phyloP scores from a whole-genome alignment of 345 rosid genomes.

The Populus nigra region DNA sequence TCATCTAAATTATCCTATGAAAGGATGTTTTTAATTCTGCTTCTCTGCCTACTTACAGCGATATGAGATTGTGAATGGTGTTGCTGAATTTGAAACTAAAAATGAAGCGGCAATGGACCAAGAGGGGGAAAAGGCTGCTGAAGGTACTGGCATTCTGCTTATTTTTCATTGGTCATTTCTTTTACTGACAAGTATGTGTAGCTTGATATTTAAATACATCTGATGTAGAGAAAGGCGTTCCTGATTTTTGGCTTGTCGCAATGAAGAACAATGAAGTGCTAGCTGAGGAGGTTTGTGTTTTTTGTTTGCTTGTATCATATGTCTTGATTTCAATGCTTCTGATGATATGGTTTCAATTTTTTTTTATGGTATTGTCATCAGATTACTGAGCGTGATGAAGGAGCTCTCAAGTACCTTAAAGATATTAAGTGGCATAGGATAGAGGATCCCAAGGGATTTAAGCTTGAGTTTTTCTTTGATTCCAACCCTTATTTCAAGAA shows the following conservation, averaged over 20 bases:
- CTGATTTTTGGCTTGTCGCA: conserved; percentile 89
- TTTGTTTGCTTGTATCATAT: background rate
- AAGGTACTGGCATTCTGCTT: conserved; percentile 43
- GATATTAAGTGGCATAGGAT: conserved; percentile 85
- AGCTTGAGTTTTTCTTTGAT: conserved; percentile 88
- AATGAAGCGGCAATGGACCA: conserved; percentile 47
- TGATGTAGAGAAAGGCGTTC: conserved; percentile 84
- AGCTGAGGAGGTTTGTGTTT: conserved; percentile 65
- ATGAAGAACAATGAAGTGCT: conserved; percentile 94
- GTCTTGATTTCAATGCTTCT: background rate
- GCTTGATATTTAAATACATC: conserved; percentile 17
- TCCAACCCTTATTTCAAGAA: conserved; percentile 87
- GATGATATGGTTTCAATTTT: background rate
- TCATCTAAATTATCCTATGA: background rate
- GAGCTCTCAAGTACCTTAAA: conserved; percentile 75
- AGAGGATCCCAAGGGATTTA: conserved; percentile 92
- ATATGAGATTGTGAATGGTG: conserved; percentile 86
- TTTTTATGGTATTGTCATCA: conserved; percentile 16
- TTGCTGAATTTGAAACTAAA: conserved; percentile 53
- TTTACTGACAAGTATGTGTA: background rate
- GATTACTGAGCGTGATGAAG: conserved; percentile 94
- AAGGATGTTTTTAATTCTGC: background rate
- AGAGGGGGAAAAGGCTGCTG: conserved; percentile 53
- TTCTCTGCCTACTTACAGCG: conserved; percentile 46
- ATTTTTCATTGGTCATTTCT: background rate